phyloP scores from a whole-genome alignment of 2,329 filamentous ascomycete species.

The Curvularia sp. region DNA sequence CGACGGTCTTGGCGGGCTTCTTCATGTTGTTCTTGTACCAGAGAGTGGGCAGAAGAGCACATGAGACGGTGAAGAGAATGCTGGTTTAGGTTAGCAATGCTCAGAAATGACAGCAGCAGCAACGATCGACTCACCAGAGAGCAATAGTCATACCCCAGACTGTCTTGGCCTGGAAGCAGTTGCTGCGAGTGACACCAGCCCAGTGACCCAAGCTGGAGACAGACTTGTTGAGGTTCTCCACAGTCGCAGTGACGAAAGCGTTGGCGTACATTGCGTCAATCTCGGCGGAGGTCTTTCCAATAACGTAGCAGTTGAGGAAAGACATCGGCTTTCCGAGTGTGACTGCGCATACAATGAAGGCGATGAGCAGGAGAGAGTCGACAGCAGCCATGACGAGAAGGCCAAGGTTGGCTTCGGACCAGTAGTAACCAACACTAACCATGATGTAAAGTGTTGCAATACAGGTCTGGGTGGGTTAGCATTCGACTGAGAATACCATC shows the following conservation, averaged over 20 bases:
- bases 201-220: conserved; percentile 61
- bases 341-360: conserved; percentile 77
- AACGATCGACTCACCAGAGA: conserved; percentile 65
- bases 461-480: conserved; percentile 66
- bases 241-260: conserved; percentile 62
- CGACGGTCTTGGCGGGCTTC: conserved; percentile 51
- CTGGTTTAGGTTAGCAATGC: conserved; percentile 33
- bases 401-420: conserved; percentile 78
- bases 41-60: conserved; percentile 56
- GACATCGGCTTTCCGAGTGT: conserved; percentile 82
- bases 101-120: rapidly evolving
- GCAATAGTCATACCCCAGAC: conserved; percentile 87
- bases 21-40: conserved; percentile 57
- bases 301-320: conserved; percentile 73
- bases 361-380: conserved; percentile 75
- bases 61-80: conserved; percentile 57
- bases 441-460: conserved; percentile 78
- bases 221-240: conserved; percentile 59
- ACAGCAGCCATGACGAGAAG: conserved; percentile 73
- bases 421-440: conserved; percentile 76
- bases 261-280: conserved; percentile 58
- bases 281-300: conserved; percentile 57
- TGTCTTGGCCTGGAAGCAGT: conserved; percentile 84
- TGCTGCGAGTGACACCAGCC: conserved; percentile 65
- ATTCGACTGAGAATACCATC: background rate